Conservation (phyloP, 2,329 filamentous ascomycete genomes). For the Parastagonospora nodorum region DNA sequence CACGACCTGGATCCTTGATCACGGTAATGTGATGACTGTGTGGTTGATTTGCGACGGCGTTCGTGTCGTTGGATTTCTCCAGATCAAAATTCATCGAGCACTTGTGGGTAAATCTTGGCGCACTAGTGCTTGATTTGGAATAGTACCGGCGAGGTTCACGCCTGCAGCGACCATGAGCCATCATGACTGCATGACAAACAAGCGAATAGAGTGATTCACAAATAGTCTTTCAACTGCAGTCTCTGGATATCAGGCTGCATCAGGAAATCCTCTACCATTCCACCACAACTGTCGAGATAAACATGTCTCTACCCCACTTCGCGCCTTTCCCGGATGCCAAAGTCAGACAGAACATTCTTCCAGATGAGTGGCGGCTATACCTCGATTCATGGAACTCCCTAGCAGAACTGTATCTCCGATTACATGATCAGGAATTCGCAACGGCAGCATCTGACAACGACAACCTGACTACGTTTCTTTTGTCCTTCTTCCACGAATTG, state of each 20-base stretch:
- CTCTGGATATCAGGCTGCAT: no score
- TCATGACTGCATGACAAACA: constrained; percentile 28
- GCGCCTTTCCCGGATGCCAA: constrained; percentile 74
- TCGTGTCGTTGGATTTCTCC: constrained; percentile 27
- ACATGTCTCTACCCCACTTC: constrained; percentile 67
- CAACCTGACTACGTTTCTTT: constrained; percentile 67
- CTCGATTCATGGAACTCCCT: constrained; percentile 77
- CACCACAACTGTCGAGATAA: not conserved
- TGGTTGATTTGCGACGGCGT: constrained; percentile 35
- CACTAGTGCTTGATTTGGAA: constrained; percentile 42
- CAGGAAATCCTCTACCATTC: not conserved
- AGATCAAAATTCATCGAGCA: not conserved
- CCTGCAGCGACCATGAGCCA: constrained; percentile 24
- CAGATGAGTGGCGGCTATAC: constrained; percentile 77
- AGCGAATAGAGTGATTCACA: not conserved
- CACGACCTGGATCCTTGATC: constrained; percentile 54
- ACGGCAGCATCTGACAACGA: constrained; percentile 59
- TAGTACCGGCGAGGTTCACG: constrained; percentile 6
- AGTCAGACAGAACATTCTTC: constrained; percentile 68
- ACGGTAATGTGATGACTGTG: constrained; percentile 61
- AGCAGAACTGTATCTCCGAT: constrained; percentile 66
- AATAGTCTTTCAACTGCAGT: not conserved
- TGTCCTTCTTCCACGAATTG: constrained; percentile 67
- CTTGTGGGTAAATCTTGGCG: constrained; percentile 39
- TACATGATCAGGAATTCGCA: constrained; percentile 62